These are phyloP conservation scores for Sporothrix sp. DNA, from an alignment of 2,329 filamentous ascomycete genomes.

Conservation along the genomic window DNA sequence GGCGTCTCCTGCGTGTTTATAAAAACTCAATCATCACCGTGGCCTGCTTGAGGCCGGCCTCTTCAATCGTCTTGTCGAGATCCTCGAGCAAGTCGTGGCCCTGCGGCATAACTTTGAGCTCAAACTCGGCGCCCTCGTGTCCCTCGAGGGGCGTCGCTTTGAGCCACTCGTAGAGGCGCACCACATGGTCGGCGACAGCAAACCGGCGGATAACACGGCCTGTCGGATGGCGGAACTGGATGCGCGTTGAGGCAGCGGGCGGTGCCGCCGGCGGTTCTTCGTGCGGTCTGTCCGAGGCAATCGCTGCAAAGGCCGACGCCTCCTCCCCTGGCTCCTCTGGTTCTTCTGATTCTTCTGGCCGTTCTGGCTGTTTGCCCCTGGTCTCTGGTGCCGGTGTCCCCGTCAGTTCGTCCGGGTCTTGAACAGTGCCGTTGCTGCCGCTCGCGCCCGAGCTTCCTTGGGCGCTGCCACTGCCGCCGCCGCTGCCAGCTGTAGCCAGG, in stretches of 20 bases:
- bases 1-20: too few species aligned
- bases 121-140: constrained; percentile 69
- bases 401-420: constrained; percentile 83
- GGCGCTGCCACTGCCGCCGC: not conserved
- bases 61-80: constrained; percentile 64
- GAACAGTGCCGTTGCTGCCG: constrained; percentile 41
- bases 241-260: constrained; percentile 66
- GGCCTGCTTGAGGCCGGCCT: constrained; percentile 80
- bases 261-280: constrained; percentile 59
- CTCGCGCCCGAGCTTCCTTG: constrained; percentile 8
- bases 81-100: constrained; percentile 74
- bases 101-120: constrained; percentile 69
- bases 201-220: constrained; percentile 87
- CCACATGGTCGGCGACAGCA: constrained; percentile 61
- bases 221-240: constrained; percentile 82
- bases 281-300: constrained; percentile 65
- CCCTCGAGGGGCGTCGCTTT: constrained; percentile 79
- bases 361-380: constrained; percentile 44
- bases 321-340: constrained; percentile 29
- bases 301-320: constrained; percentile 52
- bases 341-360: constrained; percentile 37
- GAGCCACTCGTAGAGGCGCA: constrained; percentile 89
- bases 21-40: constrained; percentile 93
- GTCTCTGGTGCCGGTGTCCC: constrained; percentile 30
- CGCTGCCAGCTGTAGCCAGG: constrained; percentile 42